These are phyloP conservation scores for Pythium periplocum DNA, from an alignment of 352 stramenopile species.

Conservation along the genomic window DNA sequence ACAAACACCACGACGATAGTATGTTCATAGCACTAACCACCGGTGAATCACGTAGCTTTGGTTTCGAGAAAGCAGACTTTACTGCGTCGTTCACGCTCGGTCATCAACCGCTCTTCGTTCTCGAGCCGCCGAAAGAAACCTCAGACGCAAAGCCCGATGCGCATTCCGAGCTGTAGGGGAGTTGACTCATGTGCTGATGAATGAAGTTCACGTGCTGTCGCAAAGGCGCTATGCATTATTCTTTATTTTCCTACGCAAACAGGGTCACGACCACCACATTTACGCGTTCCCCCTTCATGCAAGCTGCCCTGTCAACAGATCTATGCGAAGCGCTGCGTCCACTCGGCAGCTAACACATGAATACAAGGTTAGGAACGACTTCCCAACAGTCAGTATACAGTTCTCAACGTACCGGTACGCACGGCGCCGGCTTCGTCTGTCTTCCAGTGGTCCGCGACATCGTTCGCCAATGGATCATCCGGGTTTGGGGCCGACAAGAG, in stretches of 20 bases:
- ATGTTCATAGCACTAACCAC: no score
- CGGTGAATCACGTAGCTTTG: constrained; percentile 4
- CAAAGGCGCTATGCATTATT: no score
- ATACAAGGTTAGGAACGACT: constrained; percentile 5
- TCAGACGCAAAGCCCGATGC: no score
- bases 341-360: constrained; percentile 45
- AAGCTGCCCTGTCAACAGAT: background rate
- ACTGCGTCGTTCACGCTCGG: constrained; percentile 22
- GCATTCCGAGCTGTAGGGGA: no score
- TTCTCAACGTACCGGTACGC: constrained; percentile 46
- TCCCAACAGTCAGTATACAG: constrained; percentile 4
- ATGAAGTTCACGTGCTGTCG: no score
- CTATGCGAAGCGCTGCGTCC: constrained; percentile 63
- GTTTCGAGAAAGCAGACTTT: constrained; percentile 27
- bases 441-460: constrained; percentile 97
- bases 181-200: no score
- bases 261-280: no score
- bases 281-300: no score
- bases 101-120: constrained; percentile 32
- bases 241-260: no score
- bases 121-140: constrained; percentile 6
- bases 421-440: constrained; percentile 91
- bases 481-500: constrained; percentile 96
- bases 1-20: no score
- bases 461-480: constrained; percentile 96